A percentile compares a stretch with the other conserved stretches of the same genome.
phyloP scores from a whole-genome alignment of 177 flowering plant genomes.

The Tripterygium wilfordii region DNA sequence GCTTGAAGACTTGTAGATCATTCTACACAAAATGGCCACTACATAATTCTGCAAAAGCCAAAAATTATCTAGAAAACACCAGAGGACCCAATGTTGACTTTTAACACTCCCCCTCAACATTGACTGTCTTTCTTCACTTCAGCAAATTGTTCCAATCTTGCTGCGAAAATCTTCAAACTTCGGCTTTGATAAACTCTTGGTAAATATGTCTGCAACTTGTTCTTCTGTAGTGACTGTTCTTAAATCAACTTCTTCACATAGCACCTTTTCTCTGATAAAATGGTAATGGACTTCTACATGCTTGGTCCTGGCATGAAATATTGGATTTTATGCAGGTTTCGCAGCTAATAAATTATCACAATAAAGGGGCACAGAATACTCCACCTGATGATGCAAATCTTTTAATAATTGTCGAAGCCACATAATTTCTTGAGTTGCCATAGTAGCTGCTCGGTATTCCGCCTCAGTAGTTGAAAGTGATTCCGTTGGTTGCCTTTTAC shows the following conservation, averaged over 20 bases:
- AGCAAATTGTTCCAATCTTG: no score
- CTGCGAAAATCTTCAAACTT: no score
- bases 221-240: not conserved
- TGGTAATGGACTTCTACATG: constrained; percentile 6
- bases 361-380: not conserved
- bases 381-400: constrained; percentile 1
- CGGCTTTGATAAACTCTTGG: not conserved
- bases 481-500: constrained; percentile 14
- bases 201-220: not conserved
- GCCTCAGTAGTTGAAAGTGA: constrained; percentile 15
- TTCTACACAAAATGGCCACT: no score
- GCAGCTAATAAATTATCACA: constrained; percentile 15
- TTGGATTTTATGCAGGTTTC: constrained; percentile 11
- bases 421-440: constrained; percentile 14
- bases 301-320: constrained; percentile 23
- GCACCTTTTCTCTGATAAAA: constrained; percentile 4
- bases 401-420: constrained; percentile 13
- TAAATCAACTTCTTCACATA: not conserved
- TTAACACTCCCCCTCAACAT: no score
- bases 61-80: no score
- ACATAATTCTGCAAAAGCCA: no score
- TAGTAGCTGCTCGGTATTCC: constrained; percentile 11
- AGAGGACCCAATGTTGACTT: no score
- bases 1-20: no score
- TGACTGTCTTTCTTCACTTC: no score